phyloP scores from a whole-genome alignment of 2,329 filamentous ascomycete genomes.

The Paraphaeosphaeria sporulosa region DNA sequence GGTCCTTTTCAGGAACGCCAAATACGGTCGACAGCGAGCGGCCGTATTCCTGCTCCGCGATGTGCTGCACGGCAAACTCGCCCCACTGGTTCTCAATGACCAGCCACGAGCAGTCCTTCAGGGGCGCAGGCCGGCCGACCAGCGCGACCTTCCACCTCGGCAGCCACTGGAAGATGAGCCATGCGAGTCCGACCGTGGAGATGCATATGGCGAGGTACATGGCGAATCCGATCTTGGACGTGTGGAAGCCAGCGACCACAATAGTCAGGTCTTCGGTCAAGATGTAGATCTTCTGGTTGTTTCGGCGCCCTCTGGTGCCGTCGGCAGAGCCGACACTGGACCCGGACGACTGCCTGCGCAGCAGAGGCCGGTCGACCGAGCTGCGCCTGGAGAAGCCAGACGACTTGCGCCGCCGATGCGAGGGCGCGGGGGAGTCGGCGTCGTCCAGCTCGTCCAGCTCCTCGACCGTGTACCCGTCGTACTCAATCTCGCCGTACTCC shows the following conservation, averaged over 20 bases:
- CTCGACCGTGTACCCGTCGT: conserved; percentile 49
- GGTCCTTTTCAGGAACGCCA: conserved; percentile 69
- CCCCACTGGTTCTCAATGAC: conserved; percentile 98
- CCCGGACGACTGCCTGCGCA: conserved; percentile 75
- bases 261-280: conserved; percentile 92
- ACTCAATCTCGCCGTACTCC: conserved; percentile 43
- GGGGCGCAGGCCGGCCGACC: conserved; percentile 71
- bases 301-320: conserved; percentile 65
- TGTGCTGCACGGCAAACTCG: conserved; percentile 80
- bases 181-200: conserved; percentile 77
- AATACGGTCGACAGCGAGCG: conserved; percentile 73
- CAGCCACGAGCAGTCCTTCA: conserved; percentile 85
- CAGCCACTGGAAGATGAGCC: conserved; percentile 87
- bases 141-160: conserved; percentile 84
- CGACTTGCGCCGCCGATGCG: conserved; percentile 62
- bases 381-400: conserved; percentile 68
- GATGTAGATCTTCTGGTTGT: conserved; percentile 92
- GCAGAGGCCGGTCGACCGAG: conserved; percentile 66
- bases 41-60: conserved; percentile 67
- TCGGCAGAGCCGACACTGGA: conserved; percentile 71
- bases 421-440: conserved; percentile 32
- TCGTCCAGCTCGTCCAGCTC: conserved; percentile 60
- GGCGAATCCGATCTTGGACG: conserved; percentile 72
- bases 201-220: conserved; percentile 76
- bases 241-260: conserved; percentile 89